Percentiles rank a stretch among this genome's conserved stretches.
Evolutionary conservation across 495 filamentous ascomycete genomes (phyloP).

Genomic region (Parachaetomium inaequale): DNA sequence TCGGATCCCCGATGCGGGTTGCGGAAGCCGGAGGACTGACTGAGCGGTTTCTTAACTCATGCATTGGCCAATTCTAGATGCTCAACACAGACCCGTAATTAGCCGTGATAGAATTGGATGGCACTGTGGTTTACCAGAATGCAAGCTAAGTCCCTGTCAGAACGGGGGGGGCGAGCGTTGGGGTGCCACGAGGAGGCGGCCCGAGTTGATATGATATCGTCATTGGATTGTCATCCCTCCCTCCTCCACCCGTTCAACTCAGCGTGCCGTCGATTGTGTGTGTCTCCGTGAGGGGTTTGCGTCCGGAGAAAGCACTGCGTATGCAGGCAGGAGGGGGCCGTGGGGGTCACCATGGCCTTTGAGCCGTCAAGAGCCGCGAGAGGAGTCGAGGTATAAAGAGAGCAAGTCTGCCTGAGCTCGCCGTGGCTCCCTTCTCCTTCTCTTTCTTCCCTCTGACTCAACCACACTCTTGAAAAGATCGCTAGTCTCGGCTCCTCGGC

Average conservation of each 20-base stretch:
- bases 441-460: not conserved
- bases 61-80: slow-evolving; percentile 1
- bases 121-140: not conserved
- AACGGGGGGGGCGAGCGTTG: not conserved
- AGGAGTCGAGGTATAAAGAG: not conserved
- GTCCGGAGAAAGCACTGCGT: not conserved
- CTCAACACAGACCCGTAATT: not conserved
- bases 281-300: slow-evolving; percentile 3
- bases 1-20: not conserved
- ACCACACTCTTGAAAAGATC: not conserved
- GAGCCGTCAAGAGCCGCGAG: slow-evolving; percentile 14
- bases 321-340: not conserved
- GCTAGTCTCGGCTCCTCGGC: not conserved
- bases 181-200: slow-evolving; percentile 5
- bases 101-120: not conserved
- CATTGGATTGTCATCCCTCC: slow-evolving; percentile 1
- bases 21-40: not conserved
- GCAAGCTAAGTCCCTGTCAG: slow-evolving; percentile 1
- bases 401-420: not conserved
- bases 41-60: slow-evolving; percentile 9
- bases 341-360: slow-evolving; percentile 9
- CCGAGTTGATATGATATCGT: slow-evolving; percentile 5
- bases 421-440: not conserved
- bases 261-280: not conserved
- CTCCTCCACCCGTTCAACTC: not conserved